Base-by-base conservation (phyloP, 768 basidiomycete species). In the Ramaria sp. region DNA sequence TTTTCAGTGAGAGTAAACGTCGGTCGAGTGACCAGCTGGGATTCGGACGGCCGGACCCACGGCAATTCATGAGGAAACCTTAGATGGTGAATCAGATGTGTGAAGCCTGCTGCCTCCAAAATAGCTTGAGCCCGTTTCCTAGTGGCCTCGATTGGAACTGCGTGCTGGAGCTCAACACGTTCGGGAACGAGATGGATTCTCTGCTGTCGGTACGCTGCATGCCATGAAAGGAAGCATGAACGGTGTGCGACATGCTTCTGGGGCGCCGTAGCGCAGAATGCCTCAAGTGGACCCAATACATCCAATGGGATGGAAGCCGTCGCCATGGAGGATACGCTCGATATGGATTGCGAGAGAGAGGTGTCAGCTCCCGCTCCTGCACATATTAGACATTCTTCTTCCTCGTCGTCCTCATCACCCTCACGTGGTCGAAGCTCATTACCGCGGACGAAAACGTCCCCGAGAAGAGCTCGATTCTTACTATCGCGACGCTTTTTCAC, bases 211-310 rank as follows among this genome's bases (percentile, higher is more conserved):
- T 65, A 64, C 20, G 64, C 61, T 15, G 61, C 51, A 27, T 59
- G 59, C 64, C 64, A 65, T 24, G 65, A 42, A 19, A 65, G 52
- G 48, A 65, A 64, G 53, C 64, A 65, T 24, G 53, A 45, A 22
- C 64, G 61, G 41, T 65, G 64, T 10, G 58, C 63, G 20, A 62
- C 45, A 31, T 65, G 64, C 52, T 64, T 62, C n/a, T 60, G 53
- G 34, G 64, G 64, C 7, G 64, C 64, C 13, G 51, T 60, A 12
- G 59, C 52, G 41, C 64, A 65, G 53, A 65, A 65, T 9, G 53
- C 61, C 48, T 65, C 64, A 19, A 65, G 61, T n/a, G 64, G 63
- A 17, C 61, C 61, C 17, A 63, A 50, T 19, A 42, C 2, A 19
- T 53, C 52, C 24, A 38, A 24, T 1, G 45, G 42, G 6, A 34